Evolutionary conservation across 805 yeast species (phyloP), one percentile per base, ranked within the genome.

Genomic region (Grigorovia humatica): DNA sequence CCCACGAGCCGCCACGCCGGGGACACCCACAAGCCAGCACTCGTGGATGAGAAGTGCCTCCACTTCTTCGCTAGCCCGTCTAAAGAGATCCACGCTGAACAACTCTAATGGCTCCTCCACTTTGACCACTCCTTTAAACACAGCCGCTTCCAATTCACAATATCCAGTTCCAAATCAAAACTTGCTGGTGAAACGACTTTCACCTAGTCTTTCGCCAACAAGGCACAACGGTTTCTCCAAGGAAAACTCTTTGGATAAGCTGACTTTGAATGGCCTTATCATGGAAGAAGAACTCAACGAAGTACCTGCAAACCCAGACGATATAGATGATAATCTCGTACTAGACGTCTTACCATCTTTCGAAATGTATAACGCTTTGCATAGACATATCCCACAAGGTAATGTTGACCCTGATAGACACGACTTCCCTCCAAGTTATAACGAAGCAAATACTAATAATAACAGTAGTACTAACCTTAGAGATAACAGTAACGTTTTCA

Each of bases 301-400:
- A 45, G 47, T 30, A 18, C 42, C 35, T 2, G 47, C 42, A 4
- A 15, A 30, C 9, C 29, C 42, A 5, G 32, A 45, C 9, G 47
- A 45, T 32, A 35, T 43, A 11, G 50, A 51, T 12, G 54, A 54
- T n/a, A 38, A 46, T 46, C 18, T 55, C 5, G 57, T 57, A 13
- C 53, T 62, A 1, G 63, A 59, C 45, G 58, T 62, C 6, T 44
- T 62, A 23, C 66, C 66, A 4, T 59, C 64, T 1, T 62, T 62
- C 47, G 61, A 62, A 51, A 59, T 62, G 57, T 62, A 60, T 46
- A 56, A 62, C 42, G 54, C 60, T n/a, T 46, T 62, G 29, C 64
- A 60, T 47, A 54, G 64, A 45, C 59, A 57, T 54, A 58, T 60
- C 43, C 62, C 66, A 23, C 54, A 54, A 23, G 61, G 62, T 19